Base-by-base conservation (phyloP, 164 flowering plant genomes). In the Magnolia kwangsiensis region DNA sequence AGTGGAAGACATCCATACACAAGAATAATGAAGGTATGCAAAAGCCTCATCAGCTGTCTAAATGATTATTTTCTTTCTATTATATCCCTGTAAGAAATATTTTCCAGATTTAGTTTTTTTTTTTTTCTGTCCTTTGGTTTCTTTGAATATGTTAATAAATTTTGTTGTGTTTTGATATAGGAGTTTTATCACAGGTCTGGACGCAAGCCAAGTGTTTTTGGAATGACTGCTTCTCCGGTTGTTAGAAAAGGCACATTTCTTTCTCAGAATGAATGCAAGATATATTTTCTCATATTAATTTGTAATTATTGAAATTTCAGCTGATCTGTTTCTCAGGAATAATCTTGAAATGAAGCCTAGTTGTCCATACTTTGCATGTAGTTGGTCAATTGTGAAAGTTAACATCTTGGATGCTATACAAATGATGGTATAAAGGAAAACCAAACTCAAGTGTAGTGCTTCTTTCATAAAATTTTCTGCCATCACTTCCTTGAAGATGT, bases 181-280 rank as follows among this genome's bases (percentile, higher is more conserved):
- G 98, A 95, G 78, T 95, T 91, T 77, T 89, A 95, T 85, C 91
- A 86, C 82, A 89, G 80, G 76, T 72, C 82, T 68, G 63, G 58
- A 14, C 77, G 78, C 78, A 91, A 83, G 81, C 97, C 98, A 50
- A 92, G 88, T 85, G 81, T 95, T 71, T 91, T 95, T 87, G 98
- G 98, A 76, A 89, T 91, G 96, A 95, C 98, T 29, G 95, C 97
- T 63, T 92, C 97, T 27, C 92, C 94, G 63, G 91, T 91, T 61
- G 75, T 80, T 68, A 85, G 83, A 69, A 94, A 89, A 89, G 98
- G 98, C 85, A 82, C 79, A 73, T 68, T 67, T 72, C 51, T 76
- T 20, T 68, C n/a, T 68, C 45, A 23, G 50, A 68, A 29, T 4
- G 8, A 68, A 68, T 68, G 71, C 29, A 9, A 16, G 29, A 11